Evolutionary conservation across 176 grass and related monocot genomes (phyloP).

Genomic region (Eragrostis curvula): DNA sequence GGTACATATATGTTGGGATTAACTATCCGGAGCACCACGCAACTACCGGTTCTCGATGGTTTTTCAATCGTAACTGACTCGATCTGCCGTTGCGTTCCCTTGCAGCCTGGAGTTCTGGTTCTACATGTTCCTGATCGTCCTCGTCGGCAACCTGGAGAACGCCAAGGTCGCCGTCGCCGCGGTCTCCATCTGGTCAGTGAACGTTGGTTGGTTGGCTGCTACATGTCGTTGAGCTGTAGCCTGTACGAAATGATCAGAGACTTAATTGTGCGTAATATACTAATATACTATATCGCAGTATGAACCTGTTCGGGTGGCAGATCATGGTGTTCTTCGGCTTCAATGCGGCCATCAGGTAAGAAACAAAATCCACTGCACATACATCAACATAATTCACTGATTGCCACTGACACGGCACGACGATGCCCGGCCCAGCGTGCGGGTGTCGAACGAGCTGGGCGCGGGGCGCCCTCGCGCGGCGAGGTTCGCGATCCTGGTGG

Average conservation of each 20-base stretch:
- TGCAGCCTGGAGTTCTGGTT: conserved; percentile 86
- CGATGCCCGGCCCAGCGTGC: conserved; percentile 45
- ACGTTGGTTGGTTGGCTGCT: too few relatives aligned
- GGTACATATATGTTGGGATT: conserved; percentile 32
- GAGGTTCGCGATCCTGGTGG: conserved; percentile 72
- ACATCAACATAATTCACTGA: background rate
- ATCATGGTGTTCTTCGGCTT: conserved; percentile 95
- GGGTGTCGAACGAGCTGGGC: conserved; percentile 91
- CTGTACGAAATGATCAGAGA: too few relatives aligned
- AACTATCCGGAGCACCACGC: too few relatives aligned
- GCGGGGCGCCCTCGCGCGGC: conserved; percentile 67
- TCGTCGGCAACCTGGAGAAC: conserved; percentile 74
- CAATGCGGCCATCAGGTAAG: conserved; percentile 89
- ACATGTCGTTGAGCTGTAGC: too few relatives aligned
- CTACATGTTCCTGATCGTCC: conserved; percentile 84
- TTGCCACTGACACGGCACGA: too few relatives aligned
- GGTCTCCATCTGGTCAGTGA: conserved; percentile 77
- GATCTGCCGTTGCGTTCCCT: too few relatives aligned
- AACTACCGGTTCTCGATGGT: too few relatives aligned
- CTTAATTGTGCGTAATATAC: too few relatives aligned
- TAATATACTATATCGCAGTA: conserved; percentile 46
- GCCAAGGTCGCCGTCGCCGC: conserved; percentile 85
- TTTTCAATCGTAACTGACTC: background rate
- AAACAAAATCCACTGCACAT: too few relatives aligned
- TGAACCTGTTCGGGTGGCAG: conserved; percentile 81